A percentile compares a stretch with the other conserved stretches of the same genome.
These are phyloP conservation scores for Ophiostoma perfectum DNA, from an alignment of 2,329 filamentous ascomycete genomes.

Conservation along the genomic window DNA sequence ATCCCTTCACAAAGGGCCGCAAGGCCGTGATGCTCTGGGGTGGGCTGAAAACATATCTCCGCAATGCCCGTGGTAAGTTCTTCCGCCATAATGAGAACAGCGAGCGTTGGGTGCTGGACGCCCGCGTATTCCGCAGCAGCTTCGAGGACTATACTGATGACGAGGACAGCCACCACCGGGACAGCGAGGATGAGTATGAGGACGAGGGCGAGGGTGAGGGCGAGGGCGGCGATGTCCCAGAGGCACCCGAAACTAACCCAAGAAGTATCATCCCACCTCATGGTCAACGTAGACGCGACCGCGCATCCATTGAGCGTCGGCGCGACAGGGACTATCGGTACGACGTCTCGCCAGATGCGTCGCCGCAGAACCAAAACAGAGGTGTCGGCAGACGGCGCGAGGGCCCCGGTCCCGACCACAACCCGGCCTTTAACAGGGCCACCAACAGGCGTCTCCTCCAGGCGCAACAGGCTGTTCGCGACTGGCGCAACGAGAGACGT, in stretches of 20 bases:
- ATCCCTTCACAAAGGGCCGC: neutral
- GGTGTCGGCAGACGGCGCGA: neutral
- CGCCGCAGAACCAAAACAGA: neutral
- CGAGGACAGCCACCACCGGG: neutral
- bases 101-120: neutral
- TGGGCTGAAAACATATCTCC: neutral
- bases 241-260: neutral
- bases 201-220: no score
- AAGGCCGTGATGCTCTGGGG: neutral
- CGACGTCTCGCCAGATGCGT: neutral
- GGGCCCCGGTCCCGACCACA: neutral
- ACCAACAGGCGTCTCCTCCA: neutral
- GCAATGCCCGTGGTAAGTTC: neutral
- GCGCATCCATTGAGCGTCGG: neutral
- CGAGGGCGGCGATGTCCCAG: neutral
- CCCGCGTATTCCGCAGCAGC: neutral
- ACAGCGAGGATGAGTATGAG: no score
- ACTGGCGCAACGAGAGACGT: neutral
- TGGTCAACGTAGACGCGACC: neutral
- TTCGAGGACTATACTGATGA: neutral
- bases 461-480: neutral
- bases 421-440: neutral
- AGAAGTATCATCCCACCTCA: neutral
- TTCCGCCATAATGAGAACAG: neutral
- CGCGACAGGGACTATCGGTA: neutral